phyloP scores from a whole-genome alignment of 73 alveolate species.

The Durusdinium trenchii region DNA sequence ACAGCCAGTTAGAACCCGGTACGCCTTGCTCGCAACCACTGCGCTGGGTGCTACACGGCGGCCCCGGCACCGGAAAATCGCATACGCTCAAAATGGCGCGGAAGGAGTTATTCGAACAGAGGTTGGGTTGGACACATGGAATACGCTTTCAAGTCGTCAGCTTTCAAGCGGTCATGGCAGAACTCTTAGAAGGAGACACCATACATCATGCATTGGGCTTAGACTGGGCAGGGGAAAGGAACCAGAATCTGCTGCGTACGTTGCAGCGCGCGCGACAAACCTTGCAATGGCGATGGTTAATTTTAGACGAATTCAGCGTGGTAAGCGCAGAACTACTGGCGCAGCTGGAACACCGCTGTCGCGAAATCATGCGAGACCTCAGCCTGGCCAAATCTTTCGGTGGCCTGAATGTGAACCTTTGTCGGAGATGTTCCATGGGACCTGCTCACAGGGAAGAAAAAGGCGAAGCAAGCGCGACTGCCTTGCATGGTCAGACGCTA shows the following conservation, averaged over 20 bases:
- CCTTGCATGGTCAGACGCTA: neutral
- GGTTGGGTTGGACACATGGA: neutral
- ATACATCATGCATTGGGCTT: neutral
- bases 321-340: no score
- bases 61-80: neutral
- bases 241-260: neutral
- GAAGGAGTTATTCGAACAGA: neutral
- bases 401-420: conserved; percentile 2
- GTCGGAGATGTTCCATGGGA: neutral
- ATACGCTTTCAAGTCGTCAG: neutral
- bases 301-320: neutral
- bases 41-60: conserved; percentile 22
- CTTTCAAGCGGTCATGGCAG: neutral
- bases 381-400: neutral
- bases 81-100: neutral
- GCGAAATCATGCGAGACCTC: neutral
- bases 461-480: neutral
- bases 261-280: neutral
- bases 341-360: neutral
- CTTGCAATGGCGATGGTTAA: neutral
- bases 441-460: neutral
- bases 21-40: neutral
- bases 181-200: neutral
- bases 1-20: neutral
- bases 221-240: neutral